Percentiles rank a stretch among this genome's conserved stretches.
Evolutionary conservation across 768 basidiomycete species (phyloP).

Genomic region (Trametes maxima): DNA sequence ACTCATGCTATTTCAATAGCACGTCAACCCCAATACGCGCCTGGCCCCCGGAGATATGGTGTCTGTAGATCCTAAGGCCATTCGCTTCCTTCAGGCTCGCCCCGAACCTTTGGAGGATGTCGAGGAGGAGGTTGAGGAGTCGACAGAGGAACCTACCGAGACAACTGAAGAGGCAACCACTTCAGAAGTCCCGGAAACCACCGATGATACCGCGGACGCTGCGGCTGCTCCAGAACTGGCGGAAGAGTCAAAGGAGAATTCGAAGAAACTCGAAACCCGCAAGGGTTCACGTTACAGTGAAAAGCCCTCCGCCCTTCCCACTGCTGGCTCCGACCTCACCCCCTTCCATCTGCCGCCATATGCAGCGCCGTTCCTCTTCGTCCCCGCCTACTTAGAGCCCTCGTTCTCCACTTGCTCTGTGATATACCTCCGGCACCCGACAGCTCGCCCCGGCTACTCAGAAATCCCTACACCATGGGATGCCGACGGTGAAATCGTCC

Average conservation of each 20-base stretch:
- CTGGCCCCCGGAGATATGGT: constrained; percentile 95
- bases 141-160: constrained; percentile 15
- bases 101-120: constrained; percentile 27
- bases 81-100: constrained; percentile 64
- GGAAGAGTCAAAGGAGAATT: not conserved
- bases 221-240: constrained; percentile 10
- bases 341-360: constrained; percentile 87
- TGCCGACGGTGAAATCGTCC: constrained; percentile 91
- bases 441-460: constrained; percentile 92
- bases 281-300: constrained; percentile 10
- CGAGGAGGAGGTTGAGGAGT: constrained; percentile 7
- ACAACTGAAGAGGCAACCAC: constrained; percentile 10
- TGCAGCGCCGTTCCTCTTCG: constrained; percentile 89
- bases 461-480: constrained; percentile 97
- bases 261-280: not conserved
- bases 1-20: constrained; percentile 46
- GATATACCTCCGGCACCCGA: constrained; percentile 93
- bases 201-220: constrained; percentile 22
- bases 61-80: constrained; percentile 79
- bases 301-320: constrained; percentile 8
- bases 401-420: constrained; percentile 89
- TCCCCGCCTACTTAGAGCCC: constrained; percentile 88
- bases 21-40: constrained; percentile 81
- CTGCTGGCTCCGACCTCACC: constrained; percentile 42
- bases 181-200: constrained; percentile 17